Evolutionary conservation across 1,139 yeast species (phyloP).

Genomic region (Kluyveromyces marxianus): DNA sequence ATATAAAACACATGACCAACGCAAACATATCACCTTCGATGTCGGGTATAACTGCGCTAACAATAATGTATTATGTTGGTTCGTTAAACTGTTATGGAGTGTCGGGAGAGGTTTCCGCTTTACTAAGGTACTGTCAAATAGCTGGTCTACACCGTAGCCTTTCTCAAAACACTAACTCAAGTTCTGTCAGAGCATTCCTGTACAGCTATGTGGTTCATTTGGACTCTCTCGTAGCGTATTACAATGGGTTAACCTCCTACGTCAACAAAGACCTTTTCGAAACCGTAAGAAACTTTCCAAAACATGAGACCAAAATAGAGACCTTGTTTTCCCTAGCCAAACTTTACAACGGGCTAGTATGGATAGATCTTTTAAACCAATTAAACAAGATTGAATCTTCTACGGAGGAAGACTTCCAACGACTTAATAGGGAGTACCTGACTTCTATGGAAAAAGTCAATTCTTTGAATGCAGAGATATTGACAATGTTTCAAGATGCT

Average conservation of each 20-base stretch:
- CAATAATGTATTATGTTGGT: constrained; percentile 2
- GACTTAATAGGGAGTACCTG: not conserved
- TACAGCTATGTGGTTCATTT: constrained; percentile 2
- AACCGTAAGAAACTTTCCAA: constrained; percentile 2
- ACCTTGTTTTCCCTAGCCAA: not conserved
- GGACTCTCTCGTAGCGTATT: constrained; percentile 1
- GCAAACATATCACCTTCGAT: constrained; percentile 1
- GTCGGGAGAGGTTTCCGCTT: constrained; percentile 1
- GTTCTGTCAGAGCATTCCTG: not conserved
- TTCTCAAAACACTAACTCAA: not conserved
- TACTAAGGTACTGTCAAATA: constrained; percentile 2
- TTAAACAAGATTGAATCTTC: constrained; percentile 1
- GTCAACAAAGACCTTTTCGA: constrained; percentile 1
- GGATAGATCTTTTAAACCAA: not conserved
- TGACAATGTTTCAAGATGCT: not conserved
- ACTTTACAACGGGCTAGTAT: not conserved
- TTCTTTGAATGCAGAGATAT: constrained; percentile 1
- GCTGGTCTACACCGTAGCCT: constrained; percentile 4
- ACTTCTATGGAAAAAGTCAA: not conserved
- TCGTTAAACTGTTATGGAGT: constrained; percentile 1
- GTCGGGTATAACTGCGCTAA: constrained; percentile 2
- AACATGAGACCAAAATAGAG: not conserved
- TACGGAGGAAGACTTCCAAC: not conserved
- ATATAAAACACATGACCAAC: not conserved
- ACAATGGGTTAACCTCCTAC: constrained; percentile 1